A percentile compares a stretch with the other conserved stretches of the same genome.
Evolutionary conservation across 805 yeast genomes (phyloP).

Genomic region (Kregervanrija pseudodelftensis): DNA sequence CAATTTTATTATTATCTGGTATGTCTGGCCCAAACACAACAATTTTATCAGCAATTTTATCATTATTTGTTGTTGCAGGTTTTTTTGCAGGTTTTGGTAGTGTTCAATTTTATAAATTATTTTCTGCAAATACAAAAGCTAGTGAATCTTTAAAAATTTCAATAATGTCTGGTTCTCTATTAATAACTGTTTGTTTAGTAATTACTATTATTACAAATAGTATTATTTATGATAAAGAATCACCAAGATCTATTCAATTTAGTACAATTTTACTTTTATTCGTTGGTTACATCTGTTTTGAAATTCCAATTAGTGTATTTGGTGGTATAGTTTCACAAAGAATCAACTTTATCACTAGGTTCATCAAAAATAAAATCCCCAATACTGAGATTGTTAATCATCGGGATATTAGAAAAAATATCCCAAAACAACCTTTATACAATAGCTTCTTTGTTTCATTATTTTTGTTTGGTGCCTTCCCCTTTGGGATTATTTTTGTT

Average conservation of each 20-base stretch:
- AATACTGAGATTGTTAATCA: slow-evolving; percentile 4
- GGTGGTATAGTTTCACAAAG: slow-evolving; percentile 52
- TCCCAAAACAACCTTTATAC: slow-evolving; percentile 33
- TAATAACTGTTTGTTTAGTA: slow-evolving; percentile 41
- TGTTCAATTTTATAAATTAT: slow-evolving; percentile 51
- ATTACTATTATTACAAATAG: slow-evolving; percentile 52
- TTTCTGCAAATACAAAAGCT: slow-evolving; percentile 35
- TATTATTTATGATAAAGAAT: slow-evolving; percentile 69
- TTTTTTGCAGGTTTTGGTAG: slow-evolving; percentile 70
- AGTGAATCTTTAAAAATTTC: slow-evolving; percentile 28
- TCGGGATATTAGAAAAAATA: slow-evolving; percentile 7
- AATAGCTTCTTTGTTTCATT: slow-evolving; percentile 27
- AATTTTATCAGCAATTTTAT: slow-evolving; percentile 51
- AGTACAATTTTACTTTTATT: slow-evolving; percentile 60
- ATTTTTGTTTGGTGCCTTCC: slow-evolving; percentile 59
- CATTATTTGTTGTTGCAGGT: slow-evolving; percentile 62
- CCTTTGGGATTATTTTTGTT: slow-evolving; percentile 75
- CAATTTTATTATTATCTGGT: slow-evolving; percentile 50
- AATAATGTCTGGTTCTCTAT: slow-evolving; percentile 39
- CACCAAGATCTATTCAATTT: slow-evolving; percentile 73
- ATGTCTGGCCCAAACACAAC: slow-evolving; percentile 59
- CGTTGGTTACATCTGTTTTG: slow-evolving; percentile 54
- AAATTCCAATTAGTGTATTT: slow-evolving; percentile 64
- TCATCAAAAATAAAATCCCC: slow-evolving; percentile 8
- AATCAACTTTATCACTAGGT: slow-evolving; percentile 15